Evolutionary conservation across 306 rosid genomes (phyloP).

Genomic region (Heteromeles arbutifolia): DNA sequence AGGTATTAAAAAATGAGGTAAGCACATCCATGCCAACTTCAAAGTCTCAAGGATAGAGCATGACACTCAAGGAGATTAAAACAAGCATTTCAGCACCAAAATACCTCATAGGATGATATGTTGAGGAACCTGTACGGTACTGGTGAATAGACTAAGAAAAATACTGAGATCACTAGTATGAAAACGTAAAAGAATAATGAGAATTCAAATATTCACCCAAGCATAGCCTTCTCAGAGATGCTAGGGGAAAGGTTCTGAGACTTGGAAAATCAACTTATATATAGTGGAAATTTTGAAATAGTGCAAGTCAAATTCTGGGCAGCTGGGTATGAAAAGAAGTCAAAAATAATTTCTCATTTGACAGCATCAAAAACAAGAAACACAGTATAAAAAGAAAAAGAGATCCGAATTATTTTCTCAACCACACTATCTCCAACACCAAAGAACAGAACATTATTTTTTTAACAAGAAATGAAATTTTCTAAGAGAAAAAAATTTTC

Average conservation of each 20-base stretch:
- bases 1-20: neutral
- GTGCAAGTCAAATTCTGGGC: neutral
- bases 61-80: slow-evolving; percentile 11
- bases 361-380: neutral
- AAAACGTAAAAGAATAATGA: neutral
- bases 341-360: neutral
- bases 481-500: neutral
- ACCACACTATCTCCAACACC: neutral
- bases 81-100: neutral
- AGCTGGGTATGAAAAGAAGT: neutral
- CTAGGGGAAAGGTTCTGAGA: neutral
- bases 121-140: neutral
- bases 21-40: neutral
- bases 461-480: neutral
- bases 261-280: neutral
- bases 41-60: neutral
- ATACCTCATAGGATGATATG: neutral
- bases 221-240: neutral
- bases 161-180: neutral
- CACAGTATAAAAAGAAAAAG: neutral
- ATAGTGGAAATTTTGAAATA: neutral
- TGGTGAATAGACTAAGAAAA: neutral
- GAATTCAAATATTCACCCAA: neutral
- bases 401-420: neutral
- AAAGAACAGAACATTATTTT: neutral